Conservation (phyloP, 2,329 filamentous ascomycete species). For the Trichoderma cornu-damae region DNA sequence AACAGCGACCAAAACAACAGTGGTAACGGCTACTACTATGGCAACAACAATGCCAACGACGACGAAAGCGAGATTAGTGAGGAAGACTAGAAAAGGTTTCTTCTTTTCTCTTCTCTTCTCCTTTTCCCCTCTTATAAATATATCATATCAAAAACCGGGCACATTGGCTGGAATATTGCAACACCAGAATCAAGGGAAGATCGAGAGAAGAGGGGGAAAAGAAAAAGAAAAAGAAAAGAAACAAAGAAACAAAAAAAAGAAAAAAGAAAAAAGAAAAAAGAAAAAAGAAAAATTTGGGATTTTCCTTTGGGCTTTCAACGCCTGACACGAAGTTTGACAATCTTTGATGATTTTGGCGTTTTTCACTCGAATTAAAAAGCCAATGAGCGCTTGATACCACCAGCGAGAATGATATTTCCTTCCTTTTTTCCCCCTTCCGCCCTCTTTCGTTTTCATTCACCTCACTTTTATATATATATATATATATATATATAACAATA, state of each 20-base stretch:
- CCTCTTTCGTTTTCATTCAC: neutral
- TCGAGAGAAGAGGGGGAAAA: too few species aligned
- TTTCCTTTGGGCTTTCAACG: neutral
- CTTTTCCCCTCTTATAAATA: neutral
- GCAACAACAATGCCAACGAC: constrained; percentile 28
- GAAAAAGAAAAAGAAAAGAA: too few species aligned
- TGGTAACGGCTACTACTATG: constrained; percentile 18
- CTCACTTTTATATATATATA: neutral
- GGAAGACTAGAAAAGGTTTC: constrained; percentile 51
- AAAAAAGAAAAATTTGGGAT: neutral
- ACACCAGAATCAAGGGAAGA: too few species aligned
- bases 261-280: neutral
- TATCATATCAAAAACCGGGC: too few species aligned
- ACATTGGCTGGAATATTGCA: too few species aligned
- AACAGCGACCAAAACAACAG: constrained; percentile 45
- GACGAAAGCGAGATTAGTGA: constrained; percentile 64
- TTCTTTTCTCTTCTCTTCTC: neutral
- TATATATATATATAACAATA: too few species aligned
- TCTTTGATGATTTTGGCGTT: neutral
- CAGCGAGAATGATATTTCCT: neutral
- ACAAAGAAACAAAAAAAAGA: too few species aligned
- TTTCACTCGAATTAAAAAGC: neutral
- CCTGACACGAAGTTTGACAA: neutral
- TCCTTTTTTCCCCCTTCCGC: neutral
- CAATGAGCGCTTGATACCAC: constrained; percentile 4